Conservation (phyloP, 2,329 filamentous ascomycete genomes). For the Curvularia sp. region DNA sequence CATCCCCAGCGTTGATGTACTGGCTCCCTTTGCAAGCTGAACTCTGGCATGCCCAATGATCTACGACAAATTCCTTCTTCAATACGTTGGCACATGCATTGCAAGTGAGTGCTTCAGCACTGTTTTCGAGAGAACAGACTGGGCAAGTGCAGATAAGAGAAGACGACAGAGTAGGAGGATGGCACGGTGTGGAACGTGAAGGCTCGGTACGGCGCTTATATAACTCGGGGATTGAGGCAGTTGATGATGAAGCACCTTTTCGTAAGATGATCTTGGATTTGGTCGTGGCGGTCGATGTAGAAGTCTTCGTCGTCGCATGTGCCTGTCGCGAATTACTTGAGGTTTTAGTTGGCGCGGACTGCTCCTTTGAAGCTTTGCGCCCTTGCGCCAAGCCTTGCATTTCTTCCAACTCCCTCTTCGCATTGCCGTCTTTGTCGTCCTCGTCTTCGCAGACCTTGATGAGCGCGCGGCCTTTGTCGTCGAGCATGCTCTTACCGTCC, state of each 20-base stretch:
- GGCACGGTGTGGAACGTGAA: not conserved
- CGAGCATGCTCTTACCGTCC: slow-evolving; percentile 69
- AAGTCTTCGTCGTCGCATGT: not conserved
- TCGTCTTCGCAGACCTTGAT: slow-evolving; percentile 79
- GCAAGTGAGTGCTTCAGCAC: slow-evolving; percentile 65
- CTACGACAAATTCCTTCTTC: slow-evolving; percentile 59
- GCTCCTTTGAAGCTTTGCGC: slow-evolving; percentile 12
- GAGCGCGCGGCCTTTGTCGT: slow-evolving; percentile 69
- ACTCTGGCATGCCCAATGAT: slow-evolving; percentile 70
- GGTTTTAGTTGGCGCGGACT: not conserved
- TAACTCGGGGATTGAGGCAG: not conserved
- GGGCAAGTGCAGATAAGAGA: slow-evolving; percentile 54
- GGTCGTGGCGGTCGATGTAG: not conserved
- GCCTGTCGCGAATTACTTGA: not conserved
- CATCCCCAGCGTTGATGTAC: slow-evolving; percentile 75
- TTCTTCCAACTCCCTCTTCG: slow-evolving; percentile 69
- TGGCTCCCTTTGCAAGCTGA: slow-evolving; percentile 61
- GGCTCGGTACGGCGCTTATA: not conserved
- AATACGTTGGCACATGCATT: slow-evolving; percentile 75
- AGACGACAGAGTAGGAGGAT: not conserved
- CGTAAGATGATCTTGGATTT: not conserved
- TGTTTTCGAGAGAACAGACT: slow-evolving; percentile 74
- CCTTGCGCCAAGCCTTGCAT: slow-evolving; percentile 59
- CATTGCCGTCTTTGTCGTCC: slow-evolving; percentile 52
- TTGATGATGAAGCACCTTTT: not conserved